Percentiles rank a stretch among this genome's conserved stretches.
These are phyloP conservation scores for Leccinum insolens DNA, from an alignment of 1,284 basidiomycete species.

Conservation along the genomic window DNA sequence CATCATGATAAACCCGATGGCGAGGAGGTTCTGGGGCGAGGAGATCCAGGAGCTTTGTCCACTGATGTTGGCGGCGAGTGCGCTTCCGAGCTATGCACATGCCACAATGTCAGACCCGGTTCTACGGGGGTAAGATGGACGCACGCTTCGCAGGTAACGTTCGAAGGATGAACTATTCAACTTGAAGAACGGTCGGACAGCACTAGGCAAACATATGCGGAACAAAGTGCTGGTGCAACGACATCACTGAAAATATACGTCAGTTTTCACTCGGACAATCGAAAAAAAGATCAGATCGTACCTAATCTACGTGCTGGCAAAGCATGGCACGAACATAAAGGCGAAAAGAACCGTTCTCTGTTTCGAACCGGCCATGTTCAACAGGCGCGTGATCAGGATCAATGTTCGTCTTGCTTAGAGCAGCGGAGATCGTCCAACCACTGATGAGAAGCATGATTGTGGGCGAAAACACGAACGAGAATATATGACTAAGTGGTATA, in stretches of 20 bases:
- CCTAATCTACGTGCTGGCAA: slow-evolving; percentile 95
- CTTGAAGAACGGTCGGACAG: neutral
- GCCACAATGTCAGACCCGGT: slow-evolving; percentile 4
- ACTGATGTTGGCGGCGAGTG: slow-evolving; percentile 79
- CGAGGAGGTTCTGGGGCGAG: slow-evolving; percentile 91
- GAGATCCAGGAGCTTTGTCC: slow-evolving; percentile 91
- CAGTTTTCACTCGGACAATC: slow-evolving; percentile 8
- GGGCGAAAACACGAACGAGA: slow-evolving; percentile 68
- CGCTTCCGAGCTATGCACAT: slow-evolving; percentile 81
- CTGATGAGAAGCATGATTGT: slow-evolving; percentile 97
- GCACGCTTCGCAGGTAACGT: slow-evolving; percentile 88
- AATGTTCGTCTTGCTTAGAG: slow-evolving; percentile 95
- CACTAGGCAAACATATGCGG: slow-evolving; percentile 55
- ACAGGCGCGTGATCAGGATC: slow-evolving; percentile 94
- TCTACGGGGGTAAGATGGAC: slow-evolving; percentile 67
- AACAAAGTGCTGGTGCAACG: slow-evolving; percentile 96
- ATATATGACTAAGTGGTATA: too few relatives aligned
- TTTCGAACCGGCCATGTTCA: slow-evolving; percentile 87
- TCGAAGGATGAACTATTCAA: neutral
- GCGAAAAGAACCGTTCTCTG: slow-evolving; percentile 89
- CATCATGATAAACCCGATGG: slow-evolving; percentile 75
- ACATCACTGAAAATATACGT: slow-evolving; percentile 60
- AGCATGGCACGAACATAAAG: slow-evolving; percentile 97
- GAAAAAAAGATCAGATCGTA: too few relatives aligned
- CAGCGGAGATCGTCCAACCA: slow-evolving; percentile 98